Base-by-base conservation (phyloP, 2,329 filamentous ascomycete species). In the Fragosphaeria purpurea region DNA sequence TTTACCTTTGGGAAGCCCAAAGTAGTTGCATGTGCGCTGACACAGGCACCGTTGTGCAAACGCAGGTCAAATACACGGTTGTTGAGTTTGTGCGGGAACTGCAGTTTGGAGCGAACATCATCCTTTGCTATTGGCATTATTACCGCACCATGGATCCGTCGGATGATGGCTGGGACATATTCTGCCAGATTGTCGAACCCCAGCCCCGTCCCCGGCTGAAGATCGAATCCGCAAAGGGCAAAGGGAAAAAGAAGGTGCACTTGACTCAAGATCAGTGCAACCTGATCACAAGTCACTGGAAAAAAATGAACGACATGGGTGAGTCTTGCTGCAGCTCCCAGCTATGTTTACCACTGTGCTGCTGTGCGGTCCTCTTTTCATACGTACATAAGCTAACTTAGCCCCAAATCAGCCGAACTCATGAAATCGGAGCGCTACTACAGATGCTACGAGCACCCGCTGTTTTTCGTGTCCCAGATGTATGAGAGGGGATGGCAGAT, bases 71-170 rank as follows among this genome's bases (percentile, higher is more conserved):
- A 9, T 70, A 71, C 50, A 62, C 70, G 1, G 63, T 73, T 7
- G 63, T 64, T 0, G 12, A 41, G 1, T 72, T 71, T 49, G 68
- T 75, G 12, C 64, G 70, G 38, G 60, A 67, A 6, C 61, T 76
- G 2, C 74, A 77, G 12, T 61, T 67, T 10, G 65, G 71, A 5
- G 72, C 69, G 33, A 73, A 70, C 46, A 68, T 68, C 47, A 61
- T 76, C 33, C 67, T 77, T 1, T 61, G 63, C 9, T 64, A 75
- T 48, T 77, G 75, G 75, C 71, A 74, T 46, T 77, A 76, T 56
- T 77, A 69, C 59, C 71, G 70, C 50, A 65, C 64, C 35, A 56
- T 55, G 51, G 53, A 56, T 12, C 55, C 73, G 7, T 53, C 58
- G 37, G 53, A 63, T 35, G 66, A 64, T 0, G 60, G 59, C 6